A percentile compares a stretch with the other conserved stretches of the same genome.
These are phyloP conservation scores for Neodidymelliopsis sp. DNA, from an alignment of 2,329 filamentous ascomycete species.

Conservation along the genomic window DNA sequence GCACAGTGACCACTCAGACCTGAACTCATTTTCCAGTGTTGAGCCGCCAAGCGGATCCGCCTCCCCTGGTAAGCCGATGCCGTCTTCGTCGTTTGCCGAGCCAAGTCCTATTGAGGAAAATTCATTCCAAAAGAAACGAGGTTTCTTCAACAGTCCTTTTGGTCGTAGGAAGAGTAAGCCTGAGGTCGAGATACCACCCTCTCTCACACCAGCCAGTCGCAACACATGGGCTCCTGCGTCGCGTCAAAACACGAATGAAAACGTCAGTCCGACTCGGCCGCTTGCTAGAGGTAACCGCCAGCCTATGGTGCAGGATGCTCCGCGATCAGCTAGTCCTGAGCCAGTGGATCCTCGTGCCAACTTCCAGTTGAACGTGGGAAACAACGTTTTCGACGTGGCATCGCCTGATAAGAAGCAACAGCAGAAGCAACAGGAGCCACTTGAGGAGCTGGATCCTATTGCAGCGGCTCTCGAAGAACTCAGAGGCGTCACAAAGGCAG, in stretches of 20 bases:
- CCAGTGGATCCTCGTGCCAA: slow-evolving; percentile 92
- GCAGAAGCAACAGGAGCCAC: slow-evolving; percentile 50
- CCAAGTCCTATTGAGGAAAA: slow-evolving; percentile 38
- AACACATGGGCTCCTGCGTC: slow-evolving; percentile 62
- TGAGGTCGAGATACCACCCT: slow-evolving; percentile 68
- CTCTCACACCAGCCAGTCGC: slow-evolving; percentile 51
- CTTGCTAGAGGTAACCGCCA: slow-evolving; percentile 39
- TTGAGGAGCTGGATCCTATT: slow-evolving; percentile 83
- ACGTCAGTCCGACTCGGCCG: slow-evolving; percentile 54
- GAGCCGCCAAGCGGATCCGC: slow-evolving; percentile 77
- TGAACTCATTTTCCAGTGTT: slow-evolving; percentile 86
- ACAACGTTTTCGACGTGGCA: slow-evolving; percentile 94
- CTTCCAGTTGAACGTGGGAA: slow-evolving; percentile 91
- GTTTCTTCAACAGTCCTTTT: slow-evolving; percentile 95
- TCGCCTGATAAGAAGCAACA: slow-evolving; percentile 70
- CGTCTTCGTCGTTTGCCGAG: slow-evolving; percentile 30
- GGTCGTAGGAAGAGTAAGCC: slow-evolving; percentile 83
- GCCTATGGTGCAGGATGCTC: slow-evolving; percentile 40
- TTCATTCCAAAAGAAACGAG: slow-evolving; percentile 74
- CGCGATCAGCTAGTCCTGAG: slow-evolving; percentile 63
- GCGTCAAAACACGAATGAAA: slow-evolving; percentile 46
- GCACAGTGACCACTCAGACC: slow-evolving; percentile 88
- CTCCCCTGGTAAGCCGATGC: slow-evolving; percentile 72
- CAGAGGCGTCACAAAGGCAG: slow-evolving; percentile 84
- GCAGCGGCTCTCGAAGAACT: slow-evolving; percentile 91